Percentiles rank a stretch among this genome's conserved stretches.
Conservation (phyloP, 1,284 basidiomycete genomes). For the Hypsizygus ulmarius region DNA sequence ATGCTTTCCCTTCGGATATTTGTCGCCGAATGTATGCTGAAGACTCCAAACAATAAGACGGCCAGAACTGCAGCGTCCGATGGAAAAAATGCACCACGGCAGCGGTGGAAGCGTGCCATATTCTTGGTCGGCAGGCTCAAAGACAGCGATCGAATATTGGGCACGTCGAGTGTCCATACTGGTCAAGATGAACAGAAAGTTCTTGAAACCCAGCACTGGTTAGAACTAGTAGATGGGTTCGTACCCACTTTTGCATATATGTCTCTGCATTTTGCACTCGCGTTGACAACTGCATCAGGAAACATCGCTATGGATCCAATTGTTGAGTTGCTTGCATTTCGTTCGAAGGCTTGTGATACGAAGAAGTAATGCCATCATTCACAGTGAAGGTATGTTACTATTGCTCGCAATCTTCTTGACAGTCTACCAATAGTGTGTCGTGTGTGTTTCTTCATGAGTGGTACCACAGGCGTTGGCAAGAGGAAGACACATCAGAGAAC, state of each 20-base stretch:
- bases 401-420: background rate
- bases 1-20: background rate
- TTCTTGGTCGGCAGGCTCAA: slow-evolving; percentile 42
- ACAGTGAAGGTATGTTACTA: slow-evolving; percentile 35
- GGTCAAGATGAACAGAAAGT: slow-evolving; percentile 40
- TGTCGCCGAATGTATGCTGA: background rate
- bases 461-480: slow-evolving; percentile 64
- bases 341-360: background rate
- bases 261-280: background rate
- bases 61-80: slow-evolving; percentile 39
- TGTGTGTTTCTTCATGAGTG: slow-evolving; percentile 38
- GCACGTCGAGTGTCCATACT: slow-evolving; percentile 25
- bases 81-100: slow-evolving; percentile 41
- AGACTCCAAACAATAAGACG: slow-evolving; percentile 25
- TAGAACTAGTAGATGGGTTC: slow-evolving; percentile 64
- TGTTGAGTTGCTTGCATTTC: slow-evolving; percentile 33
- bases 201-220: slow-evolving; percentile 60
- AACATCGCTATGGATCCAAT: slow-evolving; percentile 69
- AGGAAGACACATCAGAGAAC: slow-evolving; percentile 62
- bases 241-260: background rate
- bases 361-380: background rate
- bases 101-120: slow-evolving; percentile 47
- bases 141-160: slow-evolving; percentile 42
- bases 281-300: slow-evolving; percentile 31
- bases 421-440: background rate